Conservation (phyloP, 331 rosid genomes). For the Cucumis variabilis region DNA sequence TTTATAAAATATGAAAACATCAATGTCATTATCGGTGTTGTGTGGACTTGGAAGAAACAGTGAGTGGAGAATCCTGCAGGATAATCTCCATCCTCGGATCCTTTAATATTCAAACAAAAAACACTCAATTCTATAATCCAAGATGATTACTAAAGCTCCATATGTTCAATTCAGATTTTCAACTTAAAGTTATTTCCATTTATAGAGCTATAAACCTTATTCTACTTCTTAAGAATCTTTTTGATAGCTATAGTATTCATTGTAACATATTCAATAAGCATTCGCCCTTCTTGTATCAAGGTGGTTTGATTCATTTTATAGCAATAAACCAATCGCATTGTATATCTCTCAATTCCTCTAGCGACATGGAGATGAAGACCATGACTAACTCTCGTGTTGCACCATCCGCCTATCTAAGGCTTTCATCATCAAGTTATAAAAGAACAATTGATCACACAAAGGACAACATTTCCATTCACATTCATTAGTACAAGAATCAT, state of each 20-base stretch:
- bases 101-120: no score
- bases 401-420: conserved; percentile 72
- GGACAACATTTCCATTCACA: conserved; percentile 80
- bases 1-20: no score
- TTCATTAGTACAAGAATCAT: conserved; percentile 38
- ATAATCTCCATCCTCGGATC: no score
- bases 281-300: conserved; percentile 71
- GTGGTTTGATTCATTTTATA: conserved; percentile 61
- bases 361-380: conserved; percentile 86
- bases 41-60: no score
- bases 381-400: conserved; percentile 71
- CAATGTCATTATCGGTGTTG: no score
- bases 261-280: conserved; percentile 74
- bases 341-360: conserved; percentile 71
- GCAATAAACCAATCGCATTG: conserved; percentile 58
- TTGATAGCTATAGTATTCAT: conserved; percentile 85
- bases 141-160: conserved; percentile 88
- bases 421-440: conserved; percentile 86
- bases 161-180: conserved; percentile 68
- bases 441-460: conserved; percentile 72
- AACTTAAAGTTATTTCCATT: conserved; percentile 74
- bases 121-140: conserved; percentile 92
- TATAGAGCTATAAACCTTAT: conserved; percentile 79
- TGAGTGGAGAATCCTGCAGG: no score
- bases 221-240: conserved; percentile 93